Conservation (phyloP, 139 green algal species). For the Medakamo hakoo region DNA sequence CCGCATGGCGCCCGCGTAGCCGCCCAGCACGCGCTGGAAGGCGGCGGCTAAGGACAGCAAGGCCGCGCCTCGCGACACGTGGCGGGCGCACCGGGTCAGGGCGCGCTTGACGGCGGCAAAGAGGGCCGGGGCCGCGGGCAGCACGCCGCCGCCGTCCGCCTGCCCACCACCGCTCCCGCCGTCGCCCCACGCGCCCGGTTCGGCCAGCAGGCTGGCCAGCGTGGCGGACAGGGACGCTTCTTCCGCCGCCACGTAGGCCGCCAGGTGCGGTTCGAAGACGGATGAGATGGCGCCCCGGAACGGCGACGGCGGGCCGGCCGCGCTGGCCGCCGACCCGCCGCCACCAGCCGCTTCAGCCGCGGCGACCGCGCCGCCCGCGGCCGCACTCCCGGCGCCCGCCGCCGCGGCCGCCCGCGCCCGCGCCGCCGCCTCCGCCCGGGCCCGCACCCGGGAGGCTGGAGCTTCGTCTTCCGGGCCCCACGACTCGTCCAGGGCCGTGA, state of each 20-base stretch:
- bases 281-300: neutral
- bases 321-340: no score
- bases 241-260: neutral
- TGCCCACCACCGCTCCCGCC: neutral
- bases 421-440: no score
- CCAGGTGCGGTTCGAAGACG: neutral
- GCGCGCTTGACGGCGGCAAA: neutral
- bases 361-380: no score
- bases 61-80: neutral
- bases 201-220: neutral
- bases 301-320: no score
- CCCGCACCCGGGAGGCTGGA: no score
- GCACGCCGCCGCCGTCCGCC: neutral
- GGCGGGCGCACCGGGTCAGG: neutral
- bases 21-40: neutral
- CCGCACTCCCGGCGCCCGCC: neutral
- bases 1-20: neutral
- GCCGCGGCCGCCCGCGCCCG: no score
- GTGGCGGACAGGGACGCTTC: neutral
- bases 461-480: no score
- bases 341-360: no score
- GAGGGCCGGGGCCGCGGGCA: neutral
- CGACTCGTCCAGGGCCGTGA: no score
- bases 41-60: neutral
- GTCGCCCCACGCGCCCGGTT: no score